These are phyloP conservation scores for Ustilago hordei DNA, from an alignment of 1,284 basidiomycete species.

Conservation along the genomic window DNA sequence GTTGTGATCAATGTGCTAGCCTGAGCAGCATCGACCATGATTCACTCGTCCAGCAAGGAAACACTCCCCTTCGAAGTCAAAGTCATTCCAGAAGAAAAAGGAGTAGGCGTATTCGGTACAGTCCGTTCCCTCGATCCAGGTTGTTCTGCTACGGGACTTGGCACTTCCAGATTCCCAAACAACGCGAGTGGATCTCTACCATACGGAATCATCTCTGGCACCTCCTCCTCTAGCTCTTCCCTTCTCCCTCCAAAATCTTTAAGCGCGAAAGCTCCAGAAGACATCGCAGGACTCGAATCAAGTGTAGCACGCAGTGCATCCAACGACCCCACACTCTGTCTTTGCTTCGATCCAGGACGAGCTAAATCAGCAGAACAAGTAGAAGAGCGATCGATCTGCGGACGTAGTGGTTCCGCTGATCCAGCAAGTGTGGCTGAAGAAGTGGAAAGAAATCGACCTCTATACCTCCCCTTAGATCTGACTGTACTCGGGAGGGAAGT, in stretches of 20 bases:
- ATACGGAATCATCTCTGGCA: slow-evolving; percentile 22
- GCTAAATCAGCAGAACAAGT: slow-evolving; percentile 5
- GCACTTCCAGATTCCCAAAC: not conserved
- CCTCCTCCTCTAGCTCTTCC: not conserved
- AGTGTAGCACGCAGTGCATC: slow-evolving; percentile 16
- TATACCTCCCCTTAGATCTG: slow-evolving; percentile 11
- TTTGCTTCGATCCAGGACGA: not conserved
- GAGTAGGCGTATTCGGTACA: not conserved
- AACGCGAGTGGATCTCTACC: not conserved
- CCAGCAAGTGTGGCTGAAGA: slow-evolving; percentile 15
- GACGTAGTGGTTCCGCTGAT: slow-evolving; percentile 14
- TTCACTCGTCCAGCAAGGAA: not conserved
- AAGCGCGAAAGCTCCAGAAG: not conserved
- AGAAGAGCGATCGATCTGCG: slow-evolving; percentile 18
- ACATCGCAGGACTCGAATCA: not conserved
- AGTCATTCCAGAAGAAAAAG: not conserved
- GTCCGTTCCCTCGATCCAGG: not conserved
- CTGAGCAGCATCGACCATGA: not conserved
- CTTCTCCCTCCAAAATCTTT: not conserved
- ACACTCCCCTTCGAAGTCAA: not conserved
- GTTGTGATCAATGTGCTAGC: too few relatives aligned
- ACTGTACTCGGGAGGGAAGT: not conserved
- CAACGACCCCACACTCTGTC: slow-evolving; percentile 20
- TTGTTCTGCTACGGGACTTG: not conserved
- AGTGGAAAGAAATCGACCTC: slow-evolving; percentile 17